A percentile compares a stretch with the other conserved stretches of the same genome.
Conservation (phyloP, 192 early-diverging fungal species). For the Lobosporangium transversale region DNA sequence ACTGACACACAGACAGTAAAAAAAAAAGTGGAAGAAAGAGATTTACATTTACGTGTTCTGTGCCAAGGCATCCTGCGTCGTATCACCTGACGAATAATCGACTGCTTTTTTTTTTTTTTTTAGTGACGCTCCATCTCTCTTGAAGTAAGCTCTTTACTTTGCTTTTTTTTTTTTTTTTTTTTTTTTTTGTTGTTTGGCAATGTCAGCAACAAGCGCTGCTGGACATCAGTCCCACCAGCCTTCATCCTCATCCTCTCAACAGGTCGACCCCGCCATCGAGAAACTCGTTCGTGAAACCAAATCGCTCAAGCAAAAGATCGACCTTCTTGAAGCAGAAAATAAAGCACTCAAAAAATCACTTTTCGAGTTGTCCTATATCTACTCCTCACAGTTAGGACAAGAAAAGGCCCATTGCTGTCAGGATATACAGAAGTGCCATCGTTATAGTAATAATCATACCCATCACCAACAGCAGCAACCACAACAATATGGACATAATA, state of each 20-base stretch:
- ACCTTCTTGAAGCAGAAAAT: constrained; percentile 78
- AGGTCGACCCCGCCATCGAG: constrained; percentile 58
- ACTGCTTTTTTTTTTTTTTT: too few relatives aligned
- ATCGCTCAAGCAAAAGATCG: constrained; percentile 78
- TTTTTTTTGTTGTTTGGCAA: too few relatives aligned
- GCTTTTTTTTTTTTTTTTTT: too few relatives aligned
- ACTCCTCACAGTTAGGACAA: constrained; percentile 59
- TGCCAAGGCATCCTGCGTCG: too few relatives aligned
- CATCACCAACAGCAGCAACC: neutral
- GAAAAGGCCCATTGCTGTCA: constrained; percentile 14
- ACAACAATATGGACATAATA: neutral
- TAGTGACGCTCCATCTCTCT: too few relatives aligned
- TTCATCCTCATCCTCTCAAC: constrained; percentile 40
- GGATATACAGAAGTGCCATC: constrained; percentile 6
- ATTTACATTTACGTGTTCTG: too few relatives aligned
- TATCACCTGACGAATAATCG: too few relatives aligned
- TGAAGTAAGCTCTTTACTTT: too few relatives aligned
- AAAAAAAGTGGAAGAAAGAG: too few relatives aligned
- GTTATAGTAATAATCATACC: neutral
- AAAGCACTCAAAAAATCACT: constrained; percentile 83
- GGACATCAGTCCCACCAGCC: constrained; percentile 22
- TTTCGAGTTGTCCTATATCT: constrained; percentile 80
- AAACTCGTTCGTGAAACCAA: constrained; percentile 74
- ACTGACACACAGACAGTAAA: too few relatives aligned
- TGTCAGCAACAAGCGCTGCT: constrained; percentile 38